These are phyloP conservation scores for Coemansia linderi DNA, from an alignment of 371 early-diverging fungal species.

Conservation along the genomic window DNA sequence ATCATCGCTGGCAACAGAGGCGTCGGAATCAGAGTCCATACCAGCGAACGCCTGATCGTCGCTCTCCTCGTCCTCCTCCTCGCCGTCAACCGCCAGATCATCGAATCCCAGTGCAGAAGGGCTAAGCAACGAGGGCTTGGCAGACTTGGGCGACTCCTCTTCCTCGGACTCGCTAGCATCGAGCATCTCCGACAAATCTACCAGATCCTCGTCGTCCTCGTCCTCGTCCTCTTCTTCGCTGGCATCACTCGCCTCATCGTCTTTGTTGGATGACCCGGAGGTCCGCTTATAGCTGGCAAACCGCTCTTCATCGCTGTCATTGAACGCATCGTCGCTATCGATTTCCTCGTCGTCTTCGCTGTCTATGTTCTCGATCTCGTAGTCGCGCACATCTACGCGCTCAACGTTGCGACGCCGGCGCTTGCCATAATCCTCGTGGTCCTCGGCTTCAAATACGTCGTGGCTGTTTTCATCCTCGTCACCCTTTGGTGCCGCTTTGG, in stretches of 20 bases:
- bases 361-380: conserved; percentile 69
- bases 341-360: conserved; percentile 93
- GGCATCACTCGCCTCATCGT: conserved; percentile 39
- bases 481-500: background rate
- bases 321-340: conserved; percentile 88
- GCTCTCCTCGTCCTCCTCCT: conserved; percentile 38
- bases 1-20: conserved; percentile 41
- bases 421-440: conserved; percentile 61
- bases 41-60: conserved; percentile 20
- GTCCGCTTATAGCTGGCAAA: conserved; percentile 70
- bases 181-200: conserved; percentile 54
- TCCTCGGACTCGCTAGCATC: conserved; percentile 50
- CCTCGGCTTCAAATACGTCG: conserved; percentile 46
- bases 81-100: conserved; percentile 1
- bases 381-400: conserved; percentile 76
- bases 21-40: conserved; percentile 26
- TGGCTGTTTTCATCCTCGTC: conserved; percentile 4
- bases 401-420: conserved; percentile 67
- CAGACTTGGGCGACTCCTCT: conserved; percentile 17
- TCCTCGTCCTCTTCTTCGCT: conserved; percentile 58
- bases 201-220: conserved; percentile 58
- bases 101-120: conserved; percentile 9
- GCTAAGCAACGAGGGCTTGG: background rate
- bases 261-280: conserved; percentile 2
- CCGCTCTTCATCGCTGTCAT: conserved; percentile 79